These are phyloP conservation scores for Atractiella rhizophila DNA, from an alignment of 768 basidiomycete genomes.

Conservation along the genomic window DNA sequence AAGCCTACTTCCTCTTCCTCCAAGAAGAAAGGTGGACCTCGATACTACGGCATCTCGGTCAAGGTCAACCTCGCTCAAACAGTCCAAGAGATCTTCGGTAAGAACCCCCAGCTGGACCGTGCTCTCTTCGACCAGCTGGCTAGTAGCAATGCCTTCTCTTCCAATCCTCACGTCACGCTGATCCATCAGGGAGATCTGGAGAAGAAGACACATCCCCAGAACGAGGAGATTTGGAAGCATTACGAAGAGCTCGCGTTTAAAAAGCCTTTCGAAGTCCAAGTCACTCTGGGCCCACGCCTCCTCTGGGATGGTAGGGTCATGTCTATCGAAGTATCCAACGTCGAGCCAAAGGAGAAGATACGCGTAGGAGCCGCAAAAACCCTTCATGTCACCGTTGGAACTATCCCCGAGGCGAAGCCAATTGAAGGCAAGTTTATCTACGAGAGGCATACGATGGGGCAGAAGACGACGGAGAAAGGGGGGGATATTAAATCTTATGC, in stretches of 20 bases:
- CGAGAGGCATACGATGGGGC: constrained; percentile 27
- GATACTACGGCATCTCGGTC: constrained; percentile 57
- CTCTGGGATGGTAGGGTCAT: constrained; percentile 58
- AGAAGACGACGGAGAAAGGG: constrained; percentile 13
- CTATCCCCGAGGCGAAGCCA: constrained; percentile 30
- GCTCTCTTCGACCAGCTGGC: constrained; percentile 33
- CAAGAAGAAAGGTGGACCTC: constrained; percentile 8
- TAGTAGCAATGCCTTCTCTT: constrained; percentile 27
- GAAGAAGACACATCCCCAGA: no score
- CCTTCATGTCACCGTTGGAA: constrained; percentile 76
- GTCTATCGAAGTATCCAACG: constrained; percentile 44
- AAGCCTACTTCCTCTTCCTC: constrained; percentile 11
- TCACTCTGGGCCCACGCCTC: constrained; percentile 25
- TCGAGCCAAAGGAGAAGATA: constrained; percentile 31
- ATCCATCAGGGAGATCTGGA: constrained; percentile 38
- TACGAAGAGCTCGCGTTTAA: constrained; percentile 14
- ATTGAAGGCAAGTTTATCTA: constrained; percentile 50
- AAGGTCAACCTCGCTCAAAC: constrained; percentile 29
- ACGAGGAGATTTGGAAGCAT: constrained; percentile 13
- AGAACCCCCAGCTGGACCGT: neutral
- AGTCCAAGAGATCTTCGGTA: constrained; percentile 4
- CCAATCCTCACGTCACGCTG: constrained; percentile 60
- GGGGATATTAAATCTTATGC: constrained; percentile 11
- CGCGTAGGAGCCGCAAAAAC: constrained; percentile 26
- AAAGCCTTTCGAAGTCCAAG: constrained; percentile 29